Evolutionary conservation across 495 filamentous ascomycete species (phyloP).

Genomic region (Aspergillus ellipticus): DNA sequence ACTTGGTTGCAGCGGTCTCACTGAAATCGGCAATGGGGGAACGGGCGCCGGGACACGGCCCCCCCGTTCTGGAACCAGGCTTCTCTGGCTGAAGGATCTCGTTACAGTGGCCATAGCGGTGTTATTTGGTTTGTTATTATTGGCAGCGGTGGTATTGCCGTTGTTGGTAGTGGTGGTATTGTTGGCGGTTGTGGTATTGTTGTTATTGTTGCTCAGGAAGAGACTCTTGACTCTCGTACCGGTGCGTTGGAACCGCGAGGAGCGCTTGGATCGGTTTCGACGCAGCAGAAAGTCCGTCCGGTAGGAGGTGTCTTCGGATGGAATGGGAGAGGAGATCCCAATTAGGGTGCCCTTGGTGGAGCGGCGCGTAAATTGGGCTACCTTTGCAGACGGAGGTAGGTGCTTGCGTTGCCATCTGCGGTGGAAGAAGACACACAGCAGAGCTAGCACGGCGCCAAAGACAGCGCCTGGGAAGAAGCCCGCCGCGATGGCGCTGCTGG

Average conservation of each 20-base stretch:
- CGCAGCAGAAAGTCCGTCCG: constrained; percentile 58
- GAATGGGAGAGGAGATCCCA: constrained; percentile 56
- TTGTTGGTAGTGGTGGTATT: background rate
- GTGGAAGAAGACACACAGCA: constrained; percentile 42
- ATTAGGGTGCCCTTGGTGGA: constrained; percentile 39
- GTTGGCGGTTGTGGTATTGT: too few species aligned
- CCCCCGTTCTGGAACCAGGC: background rate
- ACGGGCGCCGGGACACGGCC: background rate
- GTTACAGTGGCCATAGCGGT: too few species aligned
- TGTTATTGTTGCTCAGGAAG: constrained; percentile 18
- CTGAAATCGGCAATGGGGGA: constrained; percentile 10
- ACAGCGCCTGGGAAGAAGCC: constrained; percentile 64
- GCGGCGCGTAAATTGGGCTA: constrained; percentile 29
- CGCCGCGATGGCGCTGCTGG: constrained; percentile 50
- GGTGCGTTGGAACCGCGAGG: constrained; percentile 32
- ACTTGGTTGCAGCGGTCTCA: constrained; percentile 1
- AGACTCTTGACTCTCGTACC: constrained; percentile 37
- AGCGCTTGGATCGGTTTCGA: constrained; percentile 18
- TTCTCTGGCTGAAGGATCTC: background rate
- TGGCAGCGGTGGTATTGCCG: constrained; percentile 6
- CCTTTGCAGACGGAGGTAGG: constrained; percentile 13
- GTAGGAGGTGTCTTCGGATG: constrained; percentile 42
- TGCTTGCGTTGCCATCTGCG: constrained; percentile 28
- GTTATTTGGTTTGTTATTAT: background rate
- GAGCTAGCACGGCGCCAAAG: constrained; percentile 46